These are phyloP conservation scores for Penicillium soppii DNA, from an alignment of 495 filamentous ascomycete species.

Conservation along the genomic window DNA sequence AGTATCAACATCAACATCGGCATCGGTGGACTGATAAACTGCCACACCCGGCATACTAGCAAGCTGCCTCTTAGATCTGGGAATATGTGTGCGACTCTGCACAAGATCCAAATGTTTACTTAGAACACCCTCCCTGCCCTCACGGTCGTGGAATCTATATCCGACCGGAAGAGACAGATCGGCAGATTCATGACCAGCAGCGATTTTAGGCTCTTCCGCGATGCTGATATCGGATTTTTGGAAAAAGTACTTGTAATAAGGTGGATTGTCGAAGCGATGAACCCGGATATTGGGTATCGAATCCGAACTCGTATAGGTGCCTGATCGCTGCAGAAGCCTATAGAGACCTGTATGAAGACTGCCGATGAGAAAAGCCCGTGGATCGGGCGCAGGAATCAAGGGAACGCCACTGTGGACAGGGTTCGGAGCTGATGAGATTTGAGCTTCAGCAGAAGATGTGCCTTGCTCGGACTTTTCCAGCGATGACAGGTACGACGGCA, in stretches of 20 bases:
- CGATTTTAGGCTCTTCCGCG: not conserved
- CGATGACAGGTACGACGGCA: constrained; percentile 28
- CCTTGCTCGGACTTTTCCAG: not conserved
- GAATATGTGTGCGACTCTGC: constrained; percentile 39
- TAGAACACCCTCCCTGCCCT: constrained; percentile 24
- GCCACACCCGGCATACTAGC: constrained; percentile 31
- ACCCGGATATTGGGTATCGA: constrained; percentile 23
- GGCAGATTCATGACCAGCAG: not conserved
- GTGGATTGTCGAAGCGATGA: constrained; percentile 35
- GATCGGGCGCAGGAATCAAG: constrained; percentile 25
- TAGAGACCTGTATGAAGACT: constrained; percentile 34
- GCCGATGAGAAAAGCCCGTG: constrained; percentile 36
- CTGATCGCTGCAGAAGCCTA: constrained; percentile 17
- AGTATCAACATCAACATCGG: not conserved
- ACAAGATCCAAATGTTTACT: constrained; percentile 36
- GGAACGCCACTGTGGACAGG: constrained; percentile 10
- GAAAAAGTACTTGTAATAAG: constrained; percentile 38
- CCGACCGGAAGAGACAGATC: constrained; percentile 24
- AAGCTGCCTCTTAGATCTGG: constrained; percentile 30
- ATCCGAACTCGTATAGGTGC: constrained; percentile 6
- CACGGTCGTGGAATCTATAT: constrained; percentile 29
- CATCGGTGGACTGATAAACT: constrained; percentile 31
- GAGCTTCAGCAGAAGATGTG: constrained; percentile 9
- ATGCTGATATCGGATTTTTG: constrained; percentile 13
- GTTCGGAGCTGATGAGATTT: not conserved